Base-by-base conservation (phyloP, 108 stramenopile species). In the Discostella stelligeroides region DNA sequence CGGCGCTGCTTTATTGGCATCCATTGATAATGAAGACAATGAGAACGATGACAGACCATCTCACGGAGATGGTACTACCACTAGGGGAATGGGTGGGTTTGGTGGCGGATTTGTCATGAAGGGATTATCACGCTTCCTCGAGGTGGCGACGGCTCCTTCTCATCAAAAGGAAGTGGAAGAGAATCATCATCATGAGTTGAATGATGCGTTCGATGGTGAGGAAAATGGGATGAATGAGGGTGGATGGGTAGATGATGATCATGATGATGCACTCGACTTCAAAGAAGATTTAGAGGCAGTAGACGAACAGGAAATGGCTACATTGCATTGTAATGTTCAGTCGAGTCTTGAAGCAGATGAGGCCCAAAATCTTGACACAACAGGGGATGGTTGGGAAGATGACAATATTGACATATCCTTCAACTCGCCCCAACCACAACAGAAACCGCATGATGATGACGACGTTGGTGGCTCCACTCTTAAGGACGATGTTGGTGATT, bases 51-150 rank as follows among this genome's bases (percentile, higher is more conserved):
- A 29, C 14, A n/a, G 30, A 46, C 38, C 46, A 14, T 20, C 24
- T 42, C 34, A 58, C 29, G 37, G 53, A 54, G 1, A 43, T 24
- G 29, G 8, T 11, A 21, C 5, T n/a, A n/a, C n/a, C n/a, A n/a
- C n/a, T n/a, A 51, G 34, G 50, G 38, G 48, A 24, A 13, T 18
- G 30, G 38, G 11, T 38, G 70, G 77, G 14, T 79, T 71, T 60
- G 77, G 77, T 15, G 49, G 56, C 42, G 77, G 77, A 20, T 79
- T 79, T 49, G 77, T 79, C 13, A 66, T 79, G 65, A 79, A 66
- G 77, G 77, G 77, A 27, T 39, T 79, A 18, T 60, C 69, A 5
- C 62, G 77, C 4, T 79, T 79, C 38, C 65, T 79, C 43, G 77
- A 79, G 61, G 77, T 65, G 48, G 77, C 77, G 8, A 79, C 77